phyloP scores from a whole-genome alignment of 805 yeast genomes.

The Pichia heedii region DNA sequence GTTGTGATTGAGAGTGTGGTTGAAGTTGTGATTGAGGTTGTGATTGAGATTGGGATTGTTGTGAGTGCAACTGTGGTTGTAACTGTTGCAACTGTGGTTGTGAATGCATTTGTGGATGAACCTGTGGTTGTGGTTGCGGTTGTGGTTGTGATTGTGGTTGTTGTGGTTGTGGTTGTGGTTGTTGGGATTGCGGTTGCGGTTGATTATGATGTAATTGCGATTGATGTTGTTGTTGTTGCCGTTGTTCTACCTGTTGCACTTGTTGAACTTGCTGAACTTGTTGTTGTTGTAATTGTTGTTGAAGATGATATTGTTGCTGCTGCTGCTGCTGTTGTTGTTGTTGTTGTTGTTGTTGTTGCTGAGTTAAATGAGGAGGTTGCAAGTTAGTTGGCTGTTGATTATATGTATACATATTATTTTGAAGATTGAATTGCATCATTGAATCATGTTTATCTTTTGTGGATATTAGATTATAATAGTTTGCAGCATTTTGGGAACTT shows the following conservation, averaged over 20 bases:
- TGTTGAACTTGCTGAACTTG: constrained; percentile 7
- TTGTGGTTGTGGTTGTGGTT: constrained; percentile 17
- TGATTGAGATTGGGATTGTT: not conserved
- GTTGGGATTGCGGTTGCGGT: constrained; percentile 10
- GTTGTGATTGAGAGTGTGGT: too few species aligned
- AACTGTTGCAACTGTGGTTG: not conserved
- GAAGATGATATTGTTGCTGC: constrained; percentile 14
- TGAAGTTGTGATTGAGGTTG: too few species aligned
- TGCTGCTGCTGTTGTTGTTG: constrained; percentile 12
- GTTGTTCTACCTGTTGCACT: constrained; percentile 17
- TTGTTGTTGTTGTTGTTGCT: constrained; percentile 9
- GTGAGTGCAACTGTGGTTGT: not conserved
- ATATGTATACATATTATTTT: not conserved
- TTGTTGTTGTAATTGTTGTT: constrained; percentile 6
- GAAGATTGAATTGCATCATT: constrained; percentile 25
- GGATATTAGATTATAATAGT: constrained; percentile 58
- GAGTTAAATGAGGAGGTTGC: constrained; percentile 12
- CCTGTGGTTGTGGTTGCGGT: constrained; percentile 1
- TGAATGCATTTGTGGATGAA: not conserved
- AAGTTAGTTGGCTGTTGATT: constrained; percentile 3
- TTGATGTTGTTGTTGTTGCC: constrained; percentile 8
- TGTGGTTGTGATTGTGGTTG: constrained; percentile 12
- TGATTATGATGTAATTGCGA: constrained; percentile 5
- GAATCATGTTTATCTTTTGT: constrained; percentile 52
- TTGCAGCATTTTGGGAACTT: constrained; percentile 54